These are phyloP conservation scores for Urochloa ruziziensis DNA, from an alignment of 176 grass and related monocot genomes.

Conservation along the genomic window DNA sequence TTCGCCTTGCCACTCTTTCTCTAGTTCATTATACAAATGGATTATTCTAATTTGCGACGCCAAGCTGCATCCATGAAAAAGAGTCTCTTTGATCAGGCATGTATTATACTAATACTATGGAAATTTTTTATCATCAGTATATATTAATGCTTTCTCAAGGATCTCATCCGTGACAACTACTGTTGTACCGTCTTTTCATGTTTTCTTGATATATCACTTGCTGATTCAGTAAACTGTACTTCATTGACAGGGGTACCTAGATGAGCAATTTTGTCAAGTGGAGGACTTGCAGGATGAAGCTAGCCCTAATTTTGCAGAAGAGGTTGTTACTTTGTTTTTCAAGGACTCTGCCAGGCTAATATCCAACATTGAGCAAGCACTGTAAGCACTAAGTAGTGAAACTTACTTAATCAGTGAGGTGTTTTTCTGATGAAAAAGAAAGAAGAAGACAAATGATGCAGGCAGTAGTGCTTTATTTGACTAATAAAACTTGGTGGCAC, in stretches of 20 bases:
- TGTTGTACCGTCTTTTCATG: background rate
- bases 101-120: slow-evolving; percentile 15
- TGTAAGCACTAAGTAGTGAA: slow-evolving; percentile 53
- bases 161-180: background rate
- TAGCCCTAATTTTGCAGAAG: slow-evolving; percentile 93
- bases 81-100: slow-evolving; percentile 88
- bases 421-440: background rate
- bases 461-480: slow-evolving; percentile 12
- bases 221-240: slow-evolving; percentile 28
- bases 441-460: slow-evolving; percentile 1
- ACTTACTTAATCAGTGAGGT: background rate
- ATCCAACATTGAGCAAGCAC: slow-evolving; percentile 79
- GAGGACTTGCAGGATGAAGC: slow-evolving; percentile 95
- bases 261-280: slow-evolving; percentile 93
- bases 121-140: slow-evolving; percentile 27
- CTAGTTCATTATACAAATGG: slow-evolving; percentile 52
- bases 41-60: slow-evolving; percentile 62
- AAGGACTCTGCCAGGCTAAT: slow-evolving; percentile 78
- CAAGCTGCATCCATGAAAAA: slow-evolving; percentile 88
- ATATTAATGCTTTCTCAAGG: slow-evolving; percentile 7
- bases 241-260: slow-evolving; percentile 74
- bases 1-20: slow-evolving; percentile 29
- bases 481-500: slow-evolving; percentile 10
- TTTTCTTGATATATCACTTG: slow-evolving; percentile 3
- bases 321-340: slow-evolving; percentile 85